Percentiles rank a stretch among this genome's conserved stretches.
These are phyloP conservation scores for Suillus alpinus DNA, from an alignment of 768 basidiomycete genomes.

Conservation along the genomic window DNA sequence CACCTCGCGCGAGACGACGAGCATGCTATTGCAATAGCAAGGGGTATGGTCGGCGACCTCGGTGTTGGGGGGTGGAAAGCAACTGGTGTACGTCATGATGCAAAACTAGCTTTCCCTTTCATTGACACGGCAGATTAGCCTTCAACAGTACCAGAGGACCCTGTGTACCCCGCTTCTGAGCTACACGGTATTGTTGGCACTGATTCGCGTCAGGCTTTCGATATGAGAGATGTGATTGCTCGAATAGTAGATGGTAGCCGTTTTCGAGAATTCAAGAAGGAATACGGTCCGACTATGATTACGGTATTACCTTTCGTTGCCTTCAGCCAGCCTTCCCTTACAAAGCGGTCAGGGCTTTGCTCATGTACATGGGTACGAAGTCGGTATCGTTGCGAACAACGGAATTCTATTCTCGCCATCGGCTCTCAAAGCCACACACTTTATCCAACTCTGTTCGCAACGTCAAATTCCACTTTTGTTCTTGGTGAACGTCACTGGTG, in stretches of 20 bases:
- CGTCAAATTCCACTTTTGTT: conserved; percentile 86
- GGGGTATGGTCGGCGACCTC: conserved; percentile 75
- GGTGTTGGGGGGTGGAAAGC: conserved; percentile 57
- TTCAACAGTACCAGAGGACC: conserved; percentile 57
- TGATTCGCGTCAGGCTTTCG: conserved; percentile 83
- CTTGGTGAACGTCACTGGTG: conserved; percentile 92
- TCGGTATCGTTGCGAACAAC: conserved; percentile 92
- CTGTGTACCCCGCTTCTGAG: conserved; percentile 77
- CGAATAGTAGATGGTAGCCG: conserved; percentile 88
- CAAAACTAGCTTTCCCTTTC: conserved; percentile 2
- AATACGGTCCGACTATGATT: conserved; percentile 87
- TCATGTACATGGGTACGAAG: conserved; percentile 82
- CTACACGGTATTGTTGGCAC: conserved; percentile 91
- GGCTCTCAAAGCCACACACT: conserved; percentile 91
- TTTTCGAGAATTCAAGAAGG: conserved; percentile 95
- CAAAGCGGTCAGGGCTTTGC: conserved; percentile 67
- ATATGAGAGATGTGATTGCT: conserved; percentile 93
- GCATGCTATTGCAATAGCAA: conserved; percentile 77
- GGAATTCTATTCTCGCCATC: conserved; percentile 94
- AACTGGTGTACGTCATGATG: conserved; percentile 41
- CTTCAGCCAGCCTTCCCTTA: conserved; percentile 6
- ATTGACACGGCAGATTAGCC: conserved; percentile 42
- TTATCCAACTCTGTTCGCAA: conserved; percentile 92
- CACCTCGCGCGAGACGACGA: conserved; percentile 84
- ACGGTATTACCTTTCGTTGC: conserved; percentile 48